Conservation (phyloP, 331 rosid species). For the Cydonia oblonga region DNA sequence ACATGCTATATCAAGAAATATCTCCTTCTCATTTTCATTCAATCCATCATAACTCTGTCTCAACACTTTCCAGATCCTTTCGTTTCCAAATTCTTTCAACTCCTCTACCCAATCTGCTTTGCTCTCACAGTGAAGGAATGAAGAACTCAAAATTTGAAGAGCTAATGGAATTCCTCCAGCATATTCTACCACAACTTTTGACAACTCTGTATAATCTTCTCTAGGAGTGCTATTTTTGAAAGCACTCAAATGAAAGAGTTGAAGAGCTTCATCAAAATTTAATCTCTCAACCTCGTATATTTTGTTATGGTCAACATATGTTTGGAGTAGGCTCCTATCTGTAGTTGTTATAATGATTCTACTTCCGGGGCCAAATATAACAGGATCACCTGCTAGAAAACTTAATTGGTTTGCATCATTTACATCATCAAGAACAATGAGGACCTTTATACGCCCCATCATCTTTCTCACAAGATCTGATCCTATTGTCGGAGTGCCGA, state of each 20-base stretch:
- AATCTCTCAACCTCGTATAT: background rate
- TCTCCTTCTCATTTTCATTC: background rate
- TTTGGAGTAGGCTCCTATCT: background rate
- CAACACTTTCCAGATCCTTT: background rate
- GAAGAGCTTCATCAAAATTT: background rate
- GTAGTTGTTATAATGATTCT: conserved; percentile 8
- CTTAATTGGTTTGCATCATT: background rate
- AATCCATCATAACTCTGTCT: background rate
- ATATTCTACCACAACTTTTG: background rate
- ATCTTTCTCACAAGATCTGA: too few species aligned
- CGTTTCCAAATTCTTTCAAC: background rate
- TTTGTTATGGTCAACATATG: background rate
- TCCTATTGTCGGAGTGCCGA: too few species aligned
- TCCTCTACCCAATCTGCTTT: background rate
- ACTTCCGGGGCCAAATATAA: background rate
- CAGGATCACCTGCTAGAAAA: background rate
- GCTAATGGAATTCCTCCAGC: conserved; percentile 6
- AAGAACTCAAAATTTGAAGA: background rate
- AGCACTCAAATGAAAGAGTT: background rate
- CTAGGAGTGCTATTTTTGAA: background rate
- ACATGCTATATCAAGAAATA: background rate
- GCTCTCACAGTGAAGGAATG: background rate
- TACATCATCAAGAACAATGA: background rate
- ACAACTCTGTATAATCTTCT: background rate
- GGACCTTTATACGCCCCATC: background rate